Evolutionary conservation across 2,329 filamentous ascomycete species (phyloP), one percentile per base, ranked within the genome.

Genomic region (Pestalotiopsis sp.): DNA sequence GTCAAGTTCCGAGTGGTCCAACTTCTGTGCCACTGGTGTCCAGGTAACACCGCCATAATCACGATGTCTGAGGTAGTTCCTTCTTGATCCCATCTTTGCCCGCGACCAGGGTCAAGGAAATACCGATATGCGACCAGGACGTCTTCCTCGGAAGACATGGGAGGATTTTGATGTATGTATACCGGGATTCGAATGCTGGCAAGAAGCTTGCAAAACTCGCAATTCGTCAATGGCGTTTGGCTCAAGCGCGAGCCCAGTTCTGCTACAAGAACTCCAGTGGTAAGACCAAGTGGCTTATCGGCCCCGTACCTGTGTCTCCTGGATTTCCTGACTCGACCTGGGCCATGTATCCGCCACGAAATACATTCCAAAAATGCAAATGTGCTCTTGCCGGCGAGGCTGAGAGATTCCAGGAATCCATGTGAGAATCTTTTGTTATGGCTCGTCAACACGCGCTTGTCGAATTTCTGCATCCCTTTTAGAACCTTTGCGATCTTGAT

Each of bases 231-330:
- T 9, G 45, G 17, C 17, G 9, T 17, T 52, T 20, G 45, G 20
- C 45, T 52, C 14, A 52, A 52, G 7, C 14, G 17, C 4, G 17
- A n/a, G 45, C 14, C 45, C 4, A 52, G 45, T 7, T 52, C 17
- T n/a, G 45, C 45, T n/a, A 52, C 6, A 52, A 52, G 17, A n/a
- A 49, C 45, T 49, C 45, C 4, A 7, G 45, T 7, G 7, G 7
- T 5, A 31, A 1, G 1, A 31, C 5, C 27, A 31, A 1, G 27
- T 5, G 5, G 27, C 5, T 6, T 1, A 31, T 2, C 1, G 5
- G 1, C 2, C 5, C 27, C 2, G 27, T 0, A 0, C 45, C 39
- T 13, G 11, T 11, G 1, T 49, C 1, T 4, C 14, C 7, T 7
- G 17, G 45, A 17, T 7, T 17, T 1, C n/a, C n/a, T 49, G 1